Evolutionary conservation across 495 filamentous ascomycete species (phyloP), one percentile per base, ranked within the genome.

Genomic region (Monascus purpureus): DNA sequence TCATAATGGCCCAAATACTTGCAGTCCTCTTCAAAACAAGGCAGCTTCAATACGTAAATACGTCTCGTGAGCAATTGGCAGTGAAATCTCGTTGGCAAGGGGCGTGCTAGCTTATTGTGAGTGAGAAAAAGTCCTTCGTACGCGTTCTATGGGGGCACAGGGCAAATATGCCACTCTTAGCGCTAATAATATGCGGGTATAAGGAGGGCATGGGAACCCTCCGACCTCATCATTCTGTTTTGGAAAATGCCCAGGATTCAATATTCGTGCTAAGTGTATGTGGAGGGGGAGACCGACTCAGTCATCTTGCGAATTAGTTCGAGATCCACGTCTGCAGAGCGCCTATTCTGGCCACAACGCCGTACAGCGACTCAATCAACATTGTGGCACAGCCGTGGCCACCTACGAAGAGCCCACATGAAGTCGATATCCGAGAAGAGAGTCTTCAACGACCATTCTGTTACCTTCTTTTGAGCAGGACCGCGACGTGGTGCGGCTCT

Each of bases 1-100:
- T 53, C 55, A 58, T 62, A 36, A 18, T 55, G 33, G 36, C 24
- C 31, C 31, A 29, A 24, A 4, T 18, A 35, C 29, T 29, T 13
- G 26, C 32, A 18, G 20, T 19, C 12, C 33, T 39, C 35, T 34
- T 36, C 28, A 25, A 41, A 32, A 29, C 24, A 13, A 9, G 24
- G 17, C 35, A 30, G 28, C 23, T 25, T 42, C 22, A 32, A 30
- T 28, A 33, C 23, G 29, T 45, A 28, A 35, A 33, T 37, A 31
- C 22, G 37, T 40, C 31, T 29, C 37, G 37, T 35, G 29, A 38
- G 20, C 20, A 22, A 9, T 5, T 22, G 20, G 20, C 9, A 5
- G 20, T 4, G 5, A 22, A 22, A 22, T 5, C 20, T 22, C 20
- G 20, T 9, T 22, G 4, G 9, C 20, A 22, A 22, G 20, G 9